These are phyloP conservation scores for Wallacemonas rigidus DNA, from an alignment of 208 protist species.

Conservation along the genomic window DNA sequence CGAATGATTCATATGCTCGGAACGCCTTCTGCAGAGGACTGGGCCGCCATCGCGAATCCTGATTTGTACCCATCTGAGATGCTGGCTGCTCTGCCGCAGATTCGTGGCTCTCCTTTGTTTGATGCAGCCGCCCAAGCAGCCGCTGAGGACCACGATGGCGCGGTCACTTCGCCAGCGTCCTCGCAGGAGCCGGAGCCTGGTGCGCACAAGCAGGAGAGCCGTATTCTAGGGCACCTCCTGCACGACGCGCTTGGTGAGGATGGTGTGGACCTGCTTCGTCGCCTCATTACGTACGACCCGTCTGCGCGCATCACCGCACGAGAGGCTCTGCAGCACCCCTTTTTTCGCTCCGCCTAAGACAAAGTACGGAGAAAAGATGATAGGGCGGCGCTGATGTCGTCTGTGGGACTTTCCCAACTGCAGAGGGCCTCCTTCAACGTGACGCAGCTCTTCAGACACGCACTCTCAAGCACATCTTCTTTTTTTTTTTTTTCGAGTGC, in stretches of 20 bases:
- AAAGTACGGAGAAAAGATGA: not conserved
- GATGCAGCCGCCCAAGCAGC: constrained; percentile 2
- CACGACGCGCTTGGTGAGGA: constrained; percentile 29
- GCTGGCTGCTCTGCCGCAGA: constrained; percentile 86
- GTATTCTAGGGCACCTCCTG: constrained; percentile 14
- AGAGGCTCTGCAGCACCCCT: constrained; percentile 62
- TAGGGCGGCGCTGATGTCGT: not conserved
- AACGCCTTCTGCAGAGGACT: constrained; percentile 91
- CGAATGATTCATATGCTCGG: constrained; percentile 95
- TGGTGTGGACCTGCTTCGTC: constrained; percentile 50
- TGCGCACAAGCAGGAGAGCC: not conserved
- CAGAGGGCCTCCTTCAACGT: no score
- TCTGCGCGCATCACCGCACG: constrained; percentile 42
- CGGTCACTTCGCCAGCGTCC: constrained; percentile 4
- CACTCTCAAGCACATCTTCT: no score
- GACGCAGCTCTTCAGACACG: no score
- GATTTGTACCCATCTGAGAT: constrained; percentile 90
- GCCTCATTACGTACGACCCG: constrained; percentile 55
- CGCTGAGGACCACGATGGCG: not conserved
- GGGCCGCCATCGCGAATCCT: constrained; percentile 96
- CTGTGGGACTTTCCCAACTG: not conserved
- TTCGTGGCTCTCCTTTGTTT: constrained; percentile 24
- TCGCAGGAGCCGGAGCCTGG: not conserved
- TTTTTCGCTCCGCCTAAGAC: constrained; percentile 13
- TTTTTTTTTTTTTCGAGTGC: no score